Conservation (phyloP, 1,284 basidiomycete genomes). For the Apiotrichum gamsii region DNA sequence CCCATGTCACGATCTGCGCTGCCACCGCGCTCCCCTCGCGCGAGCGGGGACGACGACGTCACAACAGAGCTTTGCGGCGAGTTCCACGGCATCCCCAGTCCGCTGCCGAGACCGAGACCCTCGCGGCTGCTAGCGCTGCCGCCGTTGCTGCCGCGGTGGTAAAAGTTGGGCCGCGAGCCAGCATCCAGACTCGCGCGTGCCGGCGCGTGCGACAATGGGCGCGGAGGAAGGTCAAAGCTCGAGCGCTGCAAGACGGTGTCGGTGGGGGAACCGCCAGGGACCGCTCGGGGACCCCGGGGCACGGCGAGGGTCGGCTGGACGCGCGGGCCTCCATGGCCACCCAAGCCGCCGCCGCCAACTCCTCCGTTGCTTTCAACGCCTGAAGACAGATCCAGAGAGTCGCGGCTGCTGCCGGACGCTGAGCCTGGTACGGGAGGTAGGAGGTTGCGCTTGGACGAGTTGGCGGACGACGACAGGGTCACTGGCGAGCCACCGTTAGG, state of each 20-base stretch:
- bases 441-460: conserved; percentile 6
- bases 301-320: conserved; percentile 1
- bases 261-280: neutral
- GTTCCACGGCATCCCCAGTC: too few species aligned
- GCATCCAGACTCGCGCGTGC: conserved; percentile 7
- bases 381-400: neutral
- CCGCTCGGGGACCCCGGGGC: conserved; percentile 8
- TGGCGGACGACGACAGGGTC: neutral
- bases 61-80: too few species aligned
- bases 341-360: neutral
- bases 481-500: neutral
- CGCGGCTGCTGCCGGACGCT: neutral
- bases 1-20: too few species aligned
- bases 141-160: neutral
- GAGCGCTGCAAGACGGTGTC: neutral
- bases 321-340: neutral
- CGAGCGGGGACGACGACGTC: conserved; percentile 6
- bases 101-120: too few species aligned
- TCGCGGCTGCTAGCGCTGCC: neutral
- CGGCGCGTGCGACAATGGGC: neutral
- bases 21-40: conserved; percentile 2
- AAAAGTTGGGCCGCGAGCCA: too few species aligned
- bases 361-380: too few species aligned
- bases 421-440: neutral
- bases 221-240: conserved; percentile 5